Evolutionary conservation across 202 grass and related monocot species (phyloP), one percentile per base, ranked within the genome.

Genomic region (Zizania palustris): DNA sequence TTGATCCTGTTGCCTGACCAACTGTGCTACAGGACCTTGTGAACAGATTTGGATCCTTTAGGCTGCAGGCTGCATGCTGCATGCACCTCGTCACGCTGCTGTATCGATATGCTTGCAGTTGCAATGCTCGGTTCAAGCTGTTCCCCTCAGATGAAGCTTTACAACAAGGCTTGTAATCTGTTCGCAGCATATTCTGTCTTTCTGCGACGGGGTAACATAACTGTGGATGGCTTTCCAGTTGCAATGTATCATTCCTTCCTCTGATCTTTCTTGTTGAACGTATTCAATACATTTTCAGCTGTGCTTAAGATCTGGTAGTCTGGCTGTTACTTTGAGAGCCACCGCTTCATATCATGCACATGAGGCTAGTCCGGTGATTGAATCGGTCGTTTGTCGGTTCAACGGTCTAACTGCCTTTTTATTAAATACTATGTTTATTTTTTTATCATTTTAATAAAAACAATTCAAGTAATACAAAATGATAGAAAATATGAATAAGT

Each of bases 1-100:
- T 58, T 33, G 14, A 7, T 9, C 14, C 5, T 39, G 8, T 14
- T 45, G 53, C 55, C 13, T 5, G 4, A 72, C n/a, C 5, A 5
- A 72, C n/a, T 69, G 69, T 73, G 68, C 35, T 8, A 11, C 80
- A 88, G 85, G 54, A 50, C 44, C 15, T 5, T 13, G 44, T 69
- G 75, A 87, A 48, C 74, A 67, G 53, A 67, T 45, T 9, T 74
- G 14, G 61, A 69, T 18, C 22, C 35, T 36, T 37, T 8, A 50
- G 73, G 59, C 2, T 59, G n/a, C n/a, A 42, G 34, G 59, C 3
- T 60, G 59, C 68, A 72, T 60, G 46, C 22, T 65, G 57, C 59
- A 64, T 49, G 45, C 19, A 51, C 35, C 54, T 6, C 18, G 13
- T 13, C 18, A 5, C 35, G 12, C 9, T 10, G 12, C 48, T 66